These are phyloP conservation scores for Nicotiana noctiflora DNA, from an alignment of 257 asterid genomes.

Conservation along the genomic window DNA sequence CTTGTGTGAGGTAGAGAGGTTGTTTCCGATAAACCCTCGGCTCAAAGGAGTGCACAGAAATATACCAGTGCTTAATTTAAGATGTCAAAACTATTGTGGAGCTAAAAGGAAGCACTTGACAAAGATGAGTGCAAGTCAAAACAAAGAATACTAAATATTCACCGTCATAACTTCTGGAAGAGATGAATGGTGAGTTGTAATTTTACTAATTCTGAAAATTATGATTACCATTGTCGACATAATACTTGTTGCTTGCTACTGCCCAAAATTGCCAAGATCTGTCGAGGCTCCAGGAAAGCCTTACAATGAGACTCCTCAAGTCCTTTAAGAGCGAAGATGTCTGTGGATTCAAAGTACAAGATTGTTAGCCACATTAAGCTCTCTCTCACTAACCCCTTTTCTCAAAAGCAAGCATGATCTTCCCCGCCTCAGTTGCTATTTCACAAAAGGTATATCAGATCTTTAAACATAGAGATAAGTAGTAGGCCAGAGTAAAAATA, in stretches of 20 bases:
- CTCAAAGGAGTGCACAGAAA: neutral
- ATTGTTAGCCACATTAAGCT: neutral
- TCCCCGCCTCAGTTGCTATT: neutral
- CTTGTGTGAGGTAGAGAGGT: too few species aligned
- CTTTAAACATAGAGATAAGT: neutral
- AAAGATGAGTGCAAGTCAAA: neutral
- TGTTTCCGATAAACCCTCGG: too few species aligned
- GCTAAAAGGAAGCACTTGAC: neutral
- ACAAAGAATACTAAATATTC: neutral
- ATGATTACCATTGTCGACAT: neutral
- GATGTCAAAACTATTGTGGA: neutral
- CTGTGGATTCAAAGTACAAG: neutral
- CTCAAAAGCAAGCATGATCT: neutral
- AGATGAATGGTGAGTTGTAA: neutral
- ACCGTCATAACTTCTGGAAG: neutral
- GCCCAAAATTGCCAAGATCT: neutral
- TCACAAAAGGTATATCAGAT: neutral
- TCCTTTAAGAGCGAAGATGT: neutral
- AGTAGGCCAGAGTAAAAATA: neutral
- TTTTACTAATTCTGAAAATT: neutral
- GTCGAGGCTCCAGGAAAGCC: neutral
- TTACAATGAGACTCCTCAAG: neutral
- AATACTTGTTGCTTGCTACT: neutral
- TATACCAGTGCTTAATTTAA: neutral
- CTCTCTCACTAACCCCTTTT: neutral